Conservation (phyloP, 495 filamentous ascomycete genomes). For the Hypoxylon lenormandii region DNA sequence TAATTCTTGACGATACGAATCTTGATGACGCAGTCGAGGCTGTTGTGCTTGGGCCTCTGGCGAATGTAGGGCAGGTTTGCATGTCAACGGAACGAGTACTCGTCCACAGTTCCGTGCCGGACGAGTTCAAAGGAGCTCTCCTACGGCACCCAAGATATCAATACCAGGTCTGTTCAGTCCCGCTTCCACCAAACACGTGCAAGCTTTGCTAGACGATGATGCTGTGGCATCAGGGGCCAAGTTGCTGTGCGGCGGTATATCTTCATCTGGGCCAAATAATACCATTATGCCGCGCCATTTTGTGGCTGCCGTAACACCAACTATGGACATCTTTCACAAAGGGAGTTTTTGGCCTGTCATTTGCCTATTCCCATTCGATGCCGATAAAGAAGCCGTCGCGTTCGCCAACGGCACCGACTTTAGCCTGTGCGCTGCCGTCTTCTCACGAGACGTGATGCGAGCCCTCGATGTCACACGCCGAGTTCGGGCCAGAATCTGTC, state of each 20-base stretch:
- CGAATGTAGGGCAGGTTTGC: constrained; percentile 53
- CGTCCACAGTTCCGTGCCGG: constrained; percentile 46
- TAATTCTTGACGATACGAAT: constrained; percentile 53
- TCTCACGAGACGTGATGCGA: constrained; percentile 49
- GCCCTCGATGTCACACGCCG: constrained; percentile 50
- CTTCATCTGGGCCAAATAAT: constrained; percentile 44
- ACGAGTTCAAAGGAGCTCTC: constrained; percentile 45
- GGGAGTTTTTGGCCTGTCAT: constrained; percentile 55
- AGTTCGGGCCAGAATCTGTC: constrained; percentile 51
- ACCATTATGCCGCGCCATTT: constrained; percentile 51
- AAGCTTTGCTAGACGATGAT: constrained; percentile 64
- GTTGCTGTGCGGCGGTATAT: constrained; percentile 47
- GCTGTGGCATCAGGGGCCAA: constrained; percentile 61
- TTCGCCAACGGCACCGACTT: constrained; percentile 53
- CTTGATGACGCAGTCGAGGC: constrained; percentile 53
- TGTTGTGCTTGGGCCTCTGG: constrained; percentile 48
- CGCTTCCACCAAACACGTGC: constrained; percentile 67
- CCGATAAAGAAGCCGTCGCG: constrained; percentile 51
- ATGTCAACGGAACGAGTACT: constrained; percentile 56
- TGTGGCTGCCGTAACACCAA: constrained; percentile 45
- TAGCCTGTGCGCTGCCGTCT: constrained; percentile 52
- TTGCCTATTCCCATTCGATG: constrained; percentile 45
- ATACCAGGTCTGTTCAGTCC: constrained; percentile 67
- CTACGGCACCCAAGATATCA: constrained; percentile 51
- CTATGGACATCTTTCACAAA: constrained; percentile 51